A percentile compares a stretch with the other conserved stretches of the same genome.
Conservation (phyloP, 345 rosid species). For the Conringia planisiliqua region DNA sequence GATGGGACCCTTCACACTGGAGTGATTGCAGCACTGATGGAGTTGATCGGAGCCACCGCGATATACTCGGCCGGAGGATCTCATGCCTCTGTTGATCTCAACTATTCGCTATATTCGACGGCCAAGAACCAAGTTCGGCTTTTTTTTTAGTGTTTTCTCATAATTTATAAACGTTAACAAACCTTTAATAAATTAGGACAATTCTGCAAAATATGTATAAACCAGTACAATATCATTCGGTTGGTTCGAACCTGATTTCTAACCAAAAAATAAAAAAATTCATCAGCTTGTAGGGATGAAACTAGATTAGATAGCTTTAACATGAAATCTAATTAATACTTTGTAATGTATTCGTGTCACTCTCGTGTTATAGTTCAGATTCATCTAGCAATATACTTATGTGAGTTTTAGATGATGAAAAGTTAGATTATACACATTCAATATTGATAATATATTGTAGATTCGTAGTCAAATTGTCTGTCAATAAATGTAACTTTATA, state of each 20-base stretch:
- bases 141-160: background rate
- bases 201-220: background rate
- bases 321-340: background rate
- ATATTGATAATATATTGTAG: background rate
- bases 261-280: background rate
- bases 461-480: too few species aligned
- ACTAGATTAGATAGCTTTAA: background rate
- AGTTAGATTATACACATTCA: background rate
- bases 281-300: background rate
- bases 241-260: background rate
- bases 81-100: background rate
- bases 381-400: background rate
- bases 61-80: background rate
- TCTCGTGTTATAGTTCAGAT: background rate
- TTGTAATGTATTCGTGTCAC: background rate
- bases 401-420: background rate
- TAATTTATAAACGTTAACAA: background rate
- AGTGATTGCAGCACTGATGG: too few species aligned
- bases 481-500: background rate
- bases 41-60: too few species aligned
- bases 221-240: background rate
- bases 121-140: background rate
- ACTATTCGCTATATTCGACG: background rate
- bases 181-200: background rate
- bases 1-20: too few species aligned